These are phyloP conservation scores for Lepiota subincarnata DNA, from an alignment of 768 basidiomycete genomes.

Conservation along the genomic window DNA sequence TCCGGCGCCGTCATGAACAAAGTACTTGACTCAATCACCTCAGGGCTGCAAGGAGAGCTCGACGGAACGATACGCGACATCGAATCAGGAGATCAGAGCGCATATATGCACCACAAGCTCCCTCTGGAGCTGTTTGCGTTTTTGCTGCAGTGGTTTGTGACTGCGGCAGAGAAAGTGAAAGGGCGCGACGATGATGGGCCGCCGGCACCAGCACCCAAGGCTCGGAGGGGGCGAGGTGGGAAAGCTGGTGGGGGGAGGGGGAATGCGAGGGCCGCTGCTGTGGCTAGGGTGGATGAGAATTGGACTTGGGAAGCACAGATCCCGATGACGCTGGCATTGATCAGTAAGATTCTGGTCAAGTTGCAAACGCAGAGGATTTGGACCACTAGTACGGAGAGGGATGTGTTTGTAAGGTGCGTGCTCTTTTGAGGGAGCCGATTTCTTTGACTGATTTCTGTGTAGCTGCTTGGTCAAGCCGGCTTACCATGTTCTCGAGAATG, in stretches of 20 bases:
- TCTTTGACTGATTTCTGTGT: background rate
- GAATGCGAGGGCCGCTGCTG: constrained; percentile 30
- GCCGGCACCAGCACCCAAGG: constrained; percentile 43
- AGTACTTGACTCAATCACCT: constrained; percentile 81
- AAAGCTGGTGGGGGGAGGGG: constrained; percentile 39
- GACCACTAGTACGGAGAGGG: constrained; percentile 83
- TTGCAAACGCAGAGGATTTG: constrained; percentile 77
- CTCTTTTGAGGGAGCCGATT: background rate
- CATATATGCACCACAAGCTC: constrained; percentile 56
- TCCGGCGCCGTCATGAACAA: constrained; percentile 72
- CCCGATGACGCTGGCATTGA: constrained; percentile 59
- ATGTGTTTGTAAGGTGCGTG: constrained; percentile 79
- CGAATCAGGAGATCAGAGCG: constrained; percentile 63
- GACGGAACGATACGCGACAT: constrained; percentile 69
- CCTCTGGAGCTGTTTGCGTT: constrained; percentile 92
- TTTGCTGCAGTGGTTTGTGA: constrained; percentile 87
- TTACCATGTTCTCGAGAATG: constrained; percentile 82
- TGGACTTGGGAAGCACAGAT: constrained; percentile 85
- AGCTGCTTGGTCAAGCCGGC: constrained; percentile 88
- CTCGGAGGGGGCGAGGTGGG: constrained; percentile 56
- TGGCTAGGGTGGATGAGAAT: constrained; percentile 38
- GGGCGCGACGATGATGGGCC: constrained; percentile 42
- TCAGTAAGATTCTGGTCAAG: constrained; percentile 64
- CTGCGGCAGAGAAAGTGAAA: constrained; percentile 74
- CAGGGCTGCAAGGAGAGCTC: constrained; percentile 68